A percentile compares a stretch with the other conserved stretches of the same genome.
phyloP scores from a whole-genome alignment of 345 rosid species.

The Arabis alpina region DNA sequence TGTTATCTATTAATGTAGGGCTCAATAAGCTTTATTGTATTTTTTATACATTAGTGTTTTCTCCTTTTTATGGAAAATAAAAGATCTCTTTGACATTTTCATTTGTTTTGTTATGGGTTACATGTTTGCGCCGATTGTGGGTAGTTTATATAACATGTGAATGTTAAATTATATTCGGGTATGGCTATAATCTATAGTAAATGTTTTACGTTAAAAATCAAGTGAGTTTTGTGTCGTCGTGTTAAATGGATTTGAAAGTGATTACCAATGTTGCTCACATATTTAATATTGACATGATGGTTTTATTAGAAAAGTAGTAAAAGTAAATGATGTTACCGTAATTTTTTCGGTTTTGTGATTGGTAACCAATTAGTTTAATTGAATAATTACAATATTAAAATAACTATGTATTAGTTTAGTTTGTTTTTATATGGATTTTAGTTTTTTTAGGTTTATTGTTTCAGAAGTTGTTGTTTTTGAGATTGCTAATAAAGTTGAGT shows the following conservation, averaged over 20 bases:
- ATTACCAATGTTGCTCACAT: not conserved
- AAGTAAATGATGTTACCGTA: too few species aligned
- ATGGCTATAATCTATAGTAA: too few species aligned
- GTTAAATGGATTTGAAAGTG: not conserved
- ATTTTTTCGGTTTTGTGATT: too few species aligned
- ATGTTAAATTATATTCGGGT: too few species aligned
- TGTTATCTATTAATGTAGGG: slow-evolving; percentile 28
- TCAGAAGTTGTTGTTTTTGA: too few species aligned
- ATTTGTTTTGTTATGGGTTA: not conserved
- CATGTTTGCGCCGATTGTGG: slow-evolving; percentile 9
- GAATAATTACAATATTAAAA: too few species aligned
- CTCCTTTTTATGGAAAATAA: not conserved
- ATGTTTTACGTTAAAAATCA: not conserved
- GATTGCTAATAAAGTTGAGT: too few species aligned
- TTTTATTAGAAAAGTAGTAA: not conserved
- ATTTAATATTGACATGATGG: not conserved
- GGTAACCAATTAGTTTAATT: too few species aligned
- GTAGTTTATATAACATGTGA: slow-evolving; percentile 3
- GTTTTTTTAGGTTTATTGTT: too few species aligned
- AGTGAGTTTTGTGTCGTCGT: not conserved
- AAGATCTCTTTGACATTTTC: not conserved
- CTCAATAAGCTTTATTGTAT: not conserved
- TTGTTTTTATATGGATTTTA: too few species aligned
- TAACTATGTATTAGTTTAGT: too few species aligned
- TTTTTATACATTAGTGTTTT: slow-evolving; percentile 2